phyloP scores from a whole-genome alignment of 2,329 filamentous ascomycete genomes.

The Trichoderma koningii region DNA sequence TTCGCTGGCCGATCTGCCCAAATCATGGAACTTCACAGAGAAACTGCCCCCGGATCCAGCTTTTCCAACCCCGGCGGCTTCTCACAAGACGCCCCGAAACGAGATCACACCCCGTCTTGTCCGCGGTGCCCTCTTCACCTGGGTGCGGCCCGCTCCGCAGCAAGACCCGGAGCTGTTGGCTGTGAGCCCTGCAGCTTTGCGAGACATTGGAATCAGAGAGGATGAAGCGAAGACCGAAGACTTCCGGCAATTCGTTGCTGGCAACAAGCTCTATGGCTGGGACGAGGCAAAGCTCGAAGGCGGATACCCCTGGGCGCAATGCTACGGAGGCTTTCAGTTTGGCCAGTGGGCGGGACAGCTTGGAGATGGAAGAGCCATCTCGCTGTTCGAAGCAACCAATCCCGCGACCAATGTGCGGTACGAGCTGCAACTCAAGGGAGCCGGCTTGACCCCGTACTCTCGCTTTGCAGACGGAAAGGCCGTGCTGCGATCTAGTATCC shows the following conservation, averaged over 20 bases:
- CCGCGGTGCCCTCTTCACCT: slow-evolving; percentile 83
- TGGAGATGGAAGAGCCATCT: slow-evolving; percentile 92
- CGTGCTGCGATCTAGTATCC: slow-evolving; percentile 86
- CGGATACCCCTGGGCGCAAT: slow-evolving; percentile 97
- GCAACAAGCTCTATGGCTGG: slow-evolving; percentile 81
- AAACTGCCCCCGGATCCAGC: slow-evolving; percentile 72
- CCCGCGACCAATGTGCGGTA: slow-evolving; percentile 71
- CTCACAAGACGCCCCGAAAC: slow-evolving; percentile 77
- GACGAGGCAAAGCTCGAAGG: slow-evolving; percentile 65
- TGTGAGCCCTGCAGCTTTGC: slow-evolving; percentile 76
- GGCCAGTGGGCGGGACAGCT: slow-evolving; percentile 95
- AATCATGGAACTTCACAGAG: slow-evolving; percentile 66
- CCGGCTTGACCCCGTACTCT: slow-evolving; percentile 90
- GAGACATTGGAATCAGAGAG: slow-evolving; percentile 73
- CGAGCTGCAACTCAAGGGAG: slow-evolving; percentile 92
- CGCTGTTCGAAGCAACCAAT: slow-evolving; percentile 86
- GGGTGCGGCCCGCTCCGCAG: slow-evolving; percentile 76
- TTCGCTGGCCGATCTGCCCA: slow-evolving; percentile 59
- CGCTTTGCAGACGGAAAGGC: slow-evolving; percentile 96
- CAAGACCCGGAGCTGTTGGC: slow-evolving; percentile 76
- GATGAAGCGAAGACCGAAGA: slow-evolving; percentile 70
- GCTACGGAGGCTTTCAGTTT: slow-evolving; percentile 82
- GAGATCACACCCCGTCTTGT: slow-evolving; percentile 80
- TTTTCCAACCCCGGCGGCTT: slow-evolving; percentile 78
- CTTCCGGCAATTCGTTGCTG: slow-evolving; percentile 76